Conservation (phyloP, 1,284 basidiomycete genomes). For the Moniliophthora roreri region DNA sequence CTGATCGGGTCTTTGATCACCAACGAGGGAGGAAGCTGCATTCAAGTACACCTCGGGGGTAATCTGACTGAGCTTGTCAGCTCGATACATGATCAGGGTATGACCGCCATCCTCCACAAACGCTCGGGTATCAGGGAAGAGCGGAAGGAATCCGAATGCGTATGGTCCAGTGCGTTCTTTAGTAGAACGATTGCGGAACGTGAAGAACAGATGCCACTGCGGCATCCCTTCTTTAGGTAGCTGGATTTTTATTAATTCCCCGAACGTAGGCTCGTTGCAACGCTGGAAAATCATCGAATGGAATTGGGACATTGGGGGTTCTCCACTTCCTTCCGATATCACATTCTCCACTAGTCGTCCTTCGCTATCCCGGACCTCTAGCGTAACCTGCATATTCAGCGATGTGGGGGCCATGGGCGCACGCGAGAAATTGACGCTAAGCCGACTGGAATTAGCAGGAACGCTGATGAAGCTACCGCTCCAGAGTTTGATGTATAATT, state of each 20-base stretch:
- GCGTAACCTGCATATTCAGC: constrained; percentile 85
- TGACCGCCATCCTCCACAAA: constrained; percentile 94
- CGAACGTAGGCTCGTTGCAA: constrained; percentile 86
- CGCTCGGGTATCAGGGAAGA: constrained; percentile 77
- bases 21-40: constrained; percentile 57
- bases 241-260: constrained; percentile 89
- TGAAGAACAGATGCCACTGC: constrained; percentile 92
- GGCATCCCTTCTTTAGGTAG: constrained; percentile 71
- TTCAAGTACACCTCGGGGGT: constrained; percentile 71
- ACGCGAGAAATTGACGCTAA: constrained; percentile 61
- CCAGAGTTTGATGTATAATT: constrained; percentile 95
- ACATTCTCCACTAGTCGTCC: constrained; percentile 76
- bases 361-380: constrained; percentile 81
- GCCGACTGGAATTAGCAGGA: constrained; percentile 50
- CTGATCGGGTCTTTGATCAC: constrained; percentile 59
- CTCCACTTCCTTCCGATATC: constrained; percentile 85
- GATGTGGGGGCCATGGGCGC: constrained; percentile 51
- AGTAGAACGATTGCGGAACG: constrained; percentile 80
- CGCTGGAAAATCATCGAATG: constrained; percentile 89
- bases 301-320: constrained; percentile 78
- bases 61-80: constrained; percentile 65
- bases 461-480: constrained; percentile 76
- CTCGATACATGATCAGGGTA: constrained; percentile 79
- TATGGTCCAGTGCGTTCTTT: constrained; percentile 65
- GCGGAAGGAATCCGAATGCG: constrained; percentile 90